phyloP scores from a whole-genome alignment of 768 basidiomycete species.

The Rhodotorula kratochvilovae region DNA sequence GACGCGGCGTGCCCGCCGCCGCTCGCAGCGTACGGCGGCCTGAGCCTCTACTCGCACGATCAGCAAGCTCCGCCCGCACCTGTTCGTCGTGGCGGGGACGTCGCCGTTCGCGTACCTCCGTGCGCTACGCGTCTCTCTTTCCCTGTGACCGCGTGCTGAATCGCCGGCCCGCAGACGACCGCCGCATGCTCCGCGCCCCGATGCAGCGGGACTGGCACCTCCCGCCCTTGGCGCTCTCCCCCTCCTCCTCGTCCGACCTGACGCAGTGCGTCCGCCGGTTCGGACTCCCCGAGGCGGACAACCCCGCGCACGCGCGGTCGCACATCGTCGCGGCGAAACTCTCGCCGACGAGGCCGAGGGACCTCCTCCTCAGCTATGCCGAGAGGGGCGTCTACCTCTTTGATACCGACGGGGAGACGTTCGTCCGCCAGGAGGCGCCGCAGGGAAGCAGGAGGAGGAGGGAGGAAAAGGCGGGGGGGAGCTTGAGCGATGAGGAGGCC shows the following conservation, averaged over 20 bases:
- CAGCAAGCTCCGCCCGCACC: conserved; percentile 31
- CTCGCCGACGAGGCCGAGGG: conserved; percentile 17
- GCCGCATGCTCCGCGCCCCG: conserved; percentile 34
- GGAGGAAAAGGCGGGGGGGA: not conserved
- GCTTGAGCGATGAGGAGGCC: not conserved
- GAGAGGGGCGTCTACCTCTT: conserved; percentile 38
- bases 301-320: no score
- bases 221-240: not conserved
- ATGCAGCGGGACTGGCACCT: conserved; percentile 31
- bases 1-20: conserved; percentile 20
- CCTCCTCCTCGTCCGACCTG: conserved; percentile 3
- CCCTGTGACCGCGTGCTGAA: not conserved
- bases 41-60: conserved; percentile 38
- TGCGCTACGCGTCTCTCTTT: not conserved
- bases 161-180: conserved; percentile 30
- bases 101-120: conserved; percentile 39
- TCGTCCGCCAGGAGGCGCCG: not conserved
- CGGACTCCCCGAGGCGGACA: conserved; percentile 23
- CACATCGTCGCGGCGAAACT: conserved; percentile 41
- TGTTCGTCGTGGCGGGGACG: conserved; percentile 42
- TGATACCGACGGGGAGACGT: conserved; percentile 26
- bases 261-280: conserved; percentile 44
- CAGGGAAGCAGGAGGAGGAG: not conserved
- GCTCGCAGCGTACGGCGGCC: conserved; percentile 22
- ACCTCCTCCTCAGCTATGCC: conserved; percentile 38